phyloP scores from a whole-genome alignment of 2,329 filamentous ascomycete species.

The Hypoxylon sp. region DNA sequence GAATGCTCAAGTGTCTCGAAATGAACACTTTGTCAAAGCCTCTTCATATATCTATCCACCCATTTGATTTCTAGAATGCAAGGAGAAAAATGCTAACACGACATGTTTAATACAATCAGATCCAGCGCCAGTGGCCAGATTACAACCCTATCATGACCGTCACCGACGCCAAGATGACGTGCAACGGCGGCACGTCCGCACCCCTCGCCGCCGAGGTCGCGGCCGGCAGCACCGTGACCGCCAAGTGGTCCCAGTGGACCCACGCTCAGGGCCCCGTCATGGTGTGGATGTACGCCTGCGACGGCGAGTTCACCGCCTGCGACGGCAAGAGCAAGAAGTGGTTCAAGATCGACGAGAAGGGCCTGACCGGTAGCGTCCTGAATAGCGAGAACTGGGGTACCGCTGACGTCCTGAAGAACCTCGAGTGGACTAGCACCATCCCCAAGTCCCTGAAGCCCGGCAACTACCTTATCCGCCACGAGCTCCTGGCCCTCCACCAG shows the following conservation, averaged over 20 bases:
- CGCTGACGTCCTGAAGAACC: slow-evolving; percentile 57
- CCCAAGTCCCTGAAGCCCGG: slow-evolving; percentile 62
- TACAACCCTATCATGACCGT: slow-evolving; percentile 66
- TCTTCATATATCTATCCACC: no score
- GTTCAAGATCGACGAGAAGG: slow-evolving; percentile 70
- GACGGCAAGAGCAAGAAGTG: slow-evolving; percentile 64
- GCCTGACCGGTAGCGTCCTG: slow-evolving; percentile 58
- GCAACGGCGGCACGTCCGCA: slow-evolving; percentile 66
- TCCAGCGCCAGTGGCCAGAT: slow-evolving; percentile 68
- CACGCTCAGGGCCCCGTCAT: slow-evolving; percentile 69
- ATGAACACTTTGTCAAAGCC: no score
- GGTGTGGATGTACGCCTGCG: slow-evolving; percentile 68
- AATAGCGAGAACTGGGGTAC: slow-evolving; percentile 62
- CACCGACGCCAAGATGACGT: slow-evolving; percentile 63
- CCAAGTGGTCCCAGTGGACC: slow-evolving; percentile 68
- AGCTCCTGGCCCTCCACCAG: slow-evolving; percentile 68
- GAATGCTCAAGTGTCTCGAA: no score
- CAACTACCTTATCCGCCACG: slow-evolving; percentile 68
- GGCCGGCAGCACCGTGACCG: slow-evolving; percentile 61
- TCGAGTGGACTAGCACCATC: slow-evolving; percentile 63
- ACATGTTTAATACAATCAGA: no score
- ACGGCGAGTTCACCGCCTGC: slow-evolving; percentile 60
- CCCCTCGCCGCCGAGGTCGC: slow-evolving; percentile 58
- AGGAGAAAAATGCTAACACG: no score
- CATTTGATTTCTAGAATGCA: no score